Conservation (phyloP, 139 green algal species). For the Nannochloris sp. region DNA sequence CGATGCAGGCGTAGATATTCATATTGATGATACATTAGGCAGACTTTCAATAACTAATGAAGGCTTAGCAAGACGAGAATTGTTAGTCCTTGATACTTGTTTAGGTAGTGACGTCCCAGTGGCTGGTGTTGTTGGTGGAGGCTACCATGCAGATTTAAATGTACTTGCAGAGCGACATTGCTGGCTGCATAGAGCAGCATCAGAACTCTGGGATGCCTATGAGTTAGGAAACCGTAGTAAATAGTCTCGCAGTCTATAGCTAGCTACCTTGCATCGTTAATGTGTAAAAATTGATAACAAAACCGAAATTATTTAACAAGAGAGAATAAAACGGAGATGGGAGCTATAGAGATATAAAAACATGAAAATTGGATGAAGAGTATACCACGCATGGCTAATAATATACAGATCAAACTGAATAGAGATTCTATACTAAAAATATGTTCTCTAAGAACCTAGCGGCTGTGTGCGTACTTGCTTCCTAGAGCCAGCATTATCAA, state of each 20-base stretch:
- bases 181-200: conserved; percentile 52
- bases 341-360: neutral
- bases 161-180: conserved; percentile 60
- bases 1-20: conserved; percentile 77
- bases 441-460: neutral
- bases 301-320: neutral
- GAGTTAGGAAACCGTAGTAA: neutral
- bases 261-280: too few species aligned
- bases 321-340: neutral
- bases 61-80: conserved; percentile 63
- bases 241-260: too few species aligned
- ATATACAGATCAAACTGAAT: too few species aligned
- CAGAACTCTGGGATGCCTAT: conserved; percentile 50
- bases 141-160: conserved; percentile 56
- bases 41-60: conserved; percentile 50
- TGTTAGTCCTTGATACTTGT: conserved; percentile 55
- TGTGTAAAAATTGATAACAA: too few species aligned
- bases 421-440: neutral
- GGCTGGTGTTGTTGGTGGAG: conserved; percentile 67
- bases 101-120: conserved; percentile 29
- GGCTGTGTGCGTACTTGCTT: conserved; percentile 3
- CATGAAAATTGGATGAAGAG: neutral
- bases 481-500: neutral
- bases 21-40: conserved; percentile 65
- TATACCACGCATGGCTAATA: too few species aligned